Base-by-base conservation (phyloP, 345 rosid species). In the Nephelium lappaceum region DNA sequence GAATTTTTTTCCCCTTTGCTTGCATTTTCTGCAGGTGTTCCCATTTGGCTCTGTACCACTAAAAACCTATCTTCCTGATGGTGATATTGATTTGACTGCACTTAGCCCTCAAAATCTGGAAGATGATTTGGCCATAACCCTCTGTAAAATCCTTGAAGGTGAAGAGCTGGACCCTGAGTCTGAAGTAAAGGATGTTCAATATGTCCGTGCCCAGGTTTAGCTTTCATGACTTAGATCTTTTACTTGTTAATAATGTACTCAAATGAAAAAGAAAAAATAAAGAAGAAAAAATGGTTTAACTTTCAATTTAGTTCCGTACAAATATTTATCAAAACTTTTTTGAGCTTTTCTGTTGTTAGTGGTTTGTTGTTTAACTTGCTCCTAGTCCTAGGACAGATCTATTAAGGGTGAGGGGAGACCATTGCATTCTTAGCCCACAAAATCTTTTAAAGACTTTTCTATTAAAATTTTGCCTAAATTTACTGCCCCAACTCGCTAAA, bases 61-160 rank as follows among this genome's bases (percentile, higher is more conserved):
- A 55, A 93, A 91, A 84, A 89, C 98, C 0, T 95, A 91, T 85
- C 94, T 95, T 55, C 98, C 98, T 3, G 98, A 95, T 67, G 98
- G 98, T 65, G 98, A 95, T 86, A 93, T 95, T 41, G 98, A 95
- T 84, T 83, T 95, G 84, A 95, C 98, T 18, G 88, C 86, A 27
- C 81, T 92, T 47, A 84, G 90, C 73, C 85, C 84, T 83, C 90
- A 75, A 19, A 87, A 82, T 70, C 70, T 71, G 80, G 99, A 89
- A 82, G 97, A 91, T 43, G 83, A 85, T 62, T 81, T 89, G 78
- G 92, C 86, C 36, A 78, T 67, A 71, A 81, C 81, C 61, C 72
- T 95, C 71, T 89, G 84, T 78, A 51, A 57, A 69, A 83, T 89
- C 71, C 86, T 93, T 47, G 78, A 83, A 83, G 76, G 82, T 41